A percentile compares a stretch with the other conserved stretches of the same genome.
Conservation (phyloP, 495 filamentous ascomycete species). For the Penicillium paradoxum region DNA sequence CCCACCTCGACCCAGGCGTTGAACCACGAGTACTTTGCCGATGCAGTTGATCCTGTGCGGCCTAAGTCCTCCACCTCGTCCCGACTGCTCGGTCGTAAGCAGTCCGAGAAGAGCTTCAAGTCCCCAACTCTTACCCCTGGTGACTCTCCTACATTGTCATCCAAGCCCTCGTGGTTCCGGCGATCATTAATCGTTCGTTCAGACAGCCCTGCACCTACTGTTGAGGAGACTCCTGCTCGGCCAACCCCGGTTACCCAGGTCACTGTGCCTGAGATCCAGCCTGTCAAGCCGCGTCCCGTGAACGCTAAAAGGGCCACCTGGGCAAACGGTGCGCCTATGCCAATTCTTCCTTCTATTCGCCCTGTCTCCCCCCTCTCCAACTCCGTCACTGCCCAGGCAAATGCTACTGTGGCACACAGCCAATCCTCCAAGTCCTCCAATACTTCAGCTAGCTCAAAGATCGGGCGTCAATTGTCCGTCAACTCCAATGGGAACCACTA, state of each 20-base stretch:
- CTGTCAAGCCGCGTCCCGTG: slow-evolving; percentile 54
- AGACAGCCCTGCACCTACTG: slow-evolving; percentile 47
- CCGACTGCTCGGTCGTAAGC: slow-evolving; percentile 77
- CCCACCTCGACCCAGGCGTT: slow-evolving; percentile 94
- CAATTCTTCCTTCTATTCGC: slow-evolving; percentile 91
- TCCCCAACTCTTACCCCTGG: slow-evolving; percentile 56
- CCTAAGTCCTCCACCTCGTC: slow-evolving; percentile 82
- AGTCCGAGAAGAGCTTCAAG: slow-evolving; percentile 67
- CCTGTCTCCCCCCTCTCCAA: slow-evolving; percentile 92
- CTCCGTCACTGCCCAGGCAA: slow-evolving; percentile 84
- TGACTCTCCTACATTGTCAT: slow-evolving; percentile 64
- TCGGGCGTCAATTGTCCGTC: slow-evolving; percentile 90
- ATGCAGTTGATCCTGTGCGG: slow-evolving; percentile 86
- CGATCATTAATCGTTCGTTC: slow-evolving; percentile 79
- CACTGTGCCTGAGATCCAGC: slow-evolving; percentile 43
- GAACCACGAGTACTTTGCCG: slow-evolving; percentile 91
- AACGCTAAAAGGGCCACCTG: slow-evolving; percentile 78
- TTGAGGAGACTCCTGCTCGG: slow-evolving; percentile 34
- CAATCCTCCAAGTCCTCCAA: slow-evolving; percentile 25
- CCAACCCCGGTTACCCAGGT: slow-evolving; percentile 51
- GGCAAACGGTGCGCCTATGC: slow-evolving; percentile 92
- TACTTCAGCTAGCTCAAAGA: slow-evolving; percentile 70
- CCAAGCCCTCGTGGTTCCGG: slow-evolving; percentile 94
- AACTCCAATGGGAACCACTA: slow-evolving; percentile 93
- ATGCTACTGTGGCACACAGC: slow-evolving; percentile 34